Evolutionary conservation across 2,329 filamentous ascomycete species (phyloP), one percentile per base, ranked within the genome.

Genomic region (Davidsoniella virescens): DNA sequence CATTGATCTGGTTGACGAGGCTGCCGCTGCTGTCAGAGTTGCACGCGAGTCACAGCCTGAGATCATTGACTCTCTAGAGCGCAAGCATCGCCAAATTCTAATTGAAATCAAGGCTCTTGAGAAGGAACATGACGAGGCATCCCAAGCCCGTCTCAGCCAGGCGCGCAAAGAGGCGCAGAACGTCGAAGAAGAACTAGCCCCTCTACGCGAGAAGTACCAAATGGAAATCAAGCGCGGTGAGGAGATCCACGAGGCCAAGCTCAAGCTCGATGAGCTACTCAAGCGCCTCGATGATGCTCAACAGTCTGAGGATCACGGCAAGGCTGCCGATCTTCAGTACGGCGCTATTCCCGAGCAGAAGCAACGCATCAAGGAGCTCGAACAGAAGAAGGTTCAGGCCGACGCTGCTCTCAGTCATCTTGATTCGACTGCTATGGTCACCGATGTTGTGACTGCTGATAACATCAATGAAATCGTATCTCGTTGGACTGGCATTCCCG

Each of bases 381-480:
- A 98, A 67, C 71, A 71, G 47, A 82, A 90, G 55, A 90, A 93
- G 65, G 76, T 77, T 14, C 76, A 75, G 44, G 83, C 84, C 2
- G 92, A 96, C 62, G 82, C 80, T 8, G 76, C 75, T 12, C 68
- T 81, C n/a, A 78, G 70, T 58, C 67, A 69, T 5, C 64, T 62
- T 8, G 68, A 67, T 26, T 84, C 84, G 36, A 76, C 76, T 50
- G 77, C 80, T 49, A 81, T 96, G 64, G 76, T 96, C 50, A 93
- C 88, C 2, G 92, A 98, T 62, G 77, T 92, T 44, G 92, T 98
- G 56, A 92, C 92, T 5, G 87, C 88, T 9, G 92, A 98, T 56
- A 88, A 98, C 65, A 98, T 98, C 73, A 96, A 98, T 63, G 90
- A 96, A 62, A 98, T 98, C 54, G 92, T 98, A 49, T 84, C 84